These are phyloP conservation scores for Gracilariopsis chorda DNA, from an alignment of 23 red algal species.

Conservation along the genomic window DNA sequence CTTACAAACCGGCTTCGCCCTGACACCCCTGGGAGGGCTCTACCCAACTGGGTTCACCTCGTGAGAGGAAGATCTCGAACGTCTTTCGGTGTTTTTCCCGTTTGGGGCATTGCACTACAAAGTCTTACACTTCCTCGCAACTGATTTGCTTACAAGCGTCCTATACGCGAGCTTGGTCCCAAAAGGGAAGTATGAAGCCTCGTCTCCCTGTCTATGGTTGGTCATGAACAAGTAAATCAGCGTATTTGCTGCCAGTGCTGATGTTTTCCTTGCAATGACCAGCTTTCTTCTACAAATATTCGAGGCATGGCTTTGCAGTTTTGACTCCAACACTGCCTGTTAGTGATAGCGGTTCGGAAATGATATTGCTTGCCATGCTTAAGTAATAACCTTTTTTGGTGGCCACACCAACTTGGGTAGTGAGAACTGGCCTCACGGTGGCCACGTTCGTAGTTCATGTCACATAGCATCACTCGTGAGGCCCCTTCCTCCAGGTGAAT, in stretches of 20 bases:
- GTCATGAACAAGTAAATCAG: constrained; percentile 89
- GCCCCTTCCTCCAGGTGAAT: constrained; percentile 88
- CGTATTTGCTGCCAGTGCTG: constrained; percentile 72
- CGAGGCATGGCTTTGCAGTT: constrained; percentile 83
- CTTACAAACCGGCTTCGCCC: no score
- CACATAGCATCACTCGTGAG: constrained; percentile 93
- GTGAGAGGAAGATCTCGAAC: no score
- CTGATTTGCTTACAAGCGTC: constrained; percentile 87
- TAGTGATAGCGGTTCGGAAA: constrained; percentile 79
- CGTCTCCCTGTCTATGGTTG: constrained; percentile 78
- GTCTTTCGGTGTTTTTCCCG: no score
- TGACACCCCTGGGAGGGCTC: no score
- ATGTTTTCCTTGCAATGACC: constrained; percentile 83
- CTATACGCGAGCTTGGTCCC: constrained; percentile 62
- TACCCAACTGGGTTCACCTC: no score
- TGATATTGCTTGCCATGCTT: constrained; percentile 93
- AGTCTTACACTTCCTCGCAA: constrained; percentile 53
- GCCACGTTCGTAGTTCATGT: constrained; percentile 57
- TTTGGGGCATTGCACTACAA: no score
- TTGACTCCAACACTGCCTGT: constrained; percentile 96
- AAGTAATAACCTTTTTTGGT: constrained; percentile 93
- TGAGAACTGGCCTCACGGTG: constrained; percentile 81
- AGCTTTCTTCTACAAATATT: constrained; percentile 74
- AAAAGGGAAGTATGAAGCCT: constrained; percentile 78
- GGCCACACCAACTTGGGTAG: constrained; percentile 83